Conservation (phyloP, 2,329 filamentous ascomycete genomes). For the Colletotrichum sp. region DNA sequence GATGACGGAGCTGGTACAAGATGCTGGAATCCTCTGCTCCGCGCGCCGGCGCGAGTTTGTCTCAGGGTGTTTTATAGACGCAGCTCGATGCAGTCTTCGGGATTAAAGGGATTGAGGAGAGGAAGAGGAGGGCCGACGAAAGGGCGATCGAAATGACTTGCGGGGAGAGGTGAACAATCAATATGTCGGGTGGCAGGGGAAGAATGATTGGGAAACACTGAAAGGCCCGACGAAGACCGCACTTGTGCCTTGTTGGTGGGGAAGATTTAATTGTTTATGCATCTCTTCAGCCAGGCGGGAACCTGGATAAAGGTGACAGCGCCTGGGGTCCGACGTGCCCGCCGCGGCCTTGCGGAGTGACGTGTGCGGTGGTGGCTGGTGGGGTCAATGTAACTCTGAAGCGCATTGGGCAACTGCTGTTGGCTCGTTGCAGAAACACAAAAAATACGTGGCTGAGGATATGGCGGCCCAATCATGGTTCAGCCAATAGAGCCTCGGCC, state of each 20-base stretch:
- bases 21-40: background rate
- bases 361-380: conserved; percentile 24
- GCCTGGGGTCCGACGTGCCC: conserved; percentile 9
- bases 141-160: background rate
- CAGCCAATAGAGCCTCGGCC: background rate
- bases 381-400: conserved; percentile 7
- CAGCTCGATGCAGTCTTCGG: background rate
- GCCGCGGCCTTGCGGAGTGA: conserved; percentile 19
- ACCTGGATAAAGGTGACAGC: conserved; percentile 19
- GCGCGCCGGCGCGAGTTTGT: conserved; percentile 6
- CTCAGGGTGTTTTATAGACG: background rate
- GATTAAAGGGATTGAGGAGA: background rate
- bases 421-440: background rate
- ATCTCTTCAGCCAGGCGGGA: conserved; percentile 15
- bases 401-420: background rate
- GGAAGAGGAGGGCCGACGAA: background rate
- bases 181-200: conserved; percentile 8
- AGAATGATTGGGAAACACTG: background rate
- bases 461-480: background rate
- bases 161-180: background rate
- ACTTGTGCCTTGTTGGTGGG: conserved; percentile 10
- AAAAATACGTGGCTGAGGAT: conserved; percentile 17
- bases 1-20: conserved; percentile 7
- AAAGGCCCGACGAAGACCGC: conserved; percentile 4
- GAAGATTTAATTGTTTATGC: conserved; percentile 21